Conservation (phyloP, 2,329 filamentous ascomycete genomes). For the Phialophora expanda region DNA sequence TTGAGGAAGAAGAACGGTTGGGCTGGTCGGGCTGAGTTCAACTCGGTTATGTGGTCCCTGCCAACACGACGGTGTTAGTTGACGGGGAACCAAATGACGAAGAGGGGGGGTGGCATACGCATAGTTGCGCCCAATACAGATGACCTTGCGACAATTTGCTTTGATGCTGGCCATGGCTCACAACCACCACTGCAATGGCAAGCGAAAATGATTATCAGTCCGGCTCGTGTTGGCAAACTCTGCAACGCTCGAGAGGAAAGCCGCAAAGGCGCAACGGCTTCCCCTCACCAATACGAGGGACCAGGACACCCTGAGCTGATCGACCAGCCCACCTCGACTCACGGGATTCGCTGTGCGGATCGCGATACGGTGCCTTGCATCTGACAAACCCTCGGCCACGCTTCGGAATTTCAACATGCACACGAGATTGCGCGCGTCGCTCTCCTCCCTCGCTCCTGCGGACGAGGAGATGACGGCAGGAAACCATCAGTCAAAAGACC, state of each 20-base stretch:
- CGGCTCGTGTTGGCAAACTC: background rate
- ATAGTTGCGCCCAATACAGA: slow-evolving; percentile 96
- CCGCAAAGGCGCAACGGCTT: background rate
- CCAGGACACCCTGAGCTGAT: no score
- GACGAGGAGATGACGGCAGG: background rate
- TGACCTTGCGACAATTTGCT: slow-evolving; percentile 70
- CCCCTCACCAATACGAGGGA: background rate
- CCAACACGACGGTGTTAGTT: slow-evolving; percentile 7
- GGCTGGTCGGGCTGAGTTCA: slow-evolving; percentile 84
- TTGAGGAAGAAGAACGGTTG: slow-evolving; percentile 99
- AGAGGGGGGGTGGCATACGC: slow-evolving; percentile 64
- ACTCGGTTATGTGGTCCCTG: slow-evolving; percentile 90
- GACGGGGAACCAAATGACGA: slow-evolving; percentile 27
- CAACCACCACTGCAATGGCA: background rate
- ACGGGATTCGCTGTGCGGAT: background rate
- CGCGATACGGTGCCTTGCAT: slow-evolving; percentile 7
- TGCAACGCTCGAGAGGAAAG: background rate
- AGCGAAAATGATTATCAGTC: background rate
- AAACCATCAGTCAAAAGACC: slow-evolving; percentile 11
- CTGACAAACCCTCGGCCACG: background rate
- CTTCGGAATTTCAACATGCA: background rate
- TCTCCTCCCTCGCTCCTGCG: background rate
- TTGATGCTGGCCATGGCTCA: slow-evolving; percentile 50
- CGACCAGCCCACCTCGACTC: background rate
- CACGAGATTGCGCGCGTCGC: background rate